A percentile compares a stretch with the other conserved stretches of the same genome.
phyloP scores from a whole-genome alignment of 139 green algal species.

The Haematococcus lacustris region DNA sequence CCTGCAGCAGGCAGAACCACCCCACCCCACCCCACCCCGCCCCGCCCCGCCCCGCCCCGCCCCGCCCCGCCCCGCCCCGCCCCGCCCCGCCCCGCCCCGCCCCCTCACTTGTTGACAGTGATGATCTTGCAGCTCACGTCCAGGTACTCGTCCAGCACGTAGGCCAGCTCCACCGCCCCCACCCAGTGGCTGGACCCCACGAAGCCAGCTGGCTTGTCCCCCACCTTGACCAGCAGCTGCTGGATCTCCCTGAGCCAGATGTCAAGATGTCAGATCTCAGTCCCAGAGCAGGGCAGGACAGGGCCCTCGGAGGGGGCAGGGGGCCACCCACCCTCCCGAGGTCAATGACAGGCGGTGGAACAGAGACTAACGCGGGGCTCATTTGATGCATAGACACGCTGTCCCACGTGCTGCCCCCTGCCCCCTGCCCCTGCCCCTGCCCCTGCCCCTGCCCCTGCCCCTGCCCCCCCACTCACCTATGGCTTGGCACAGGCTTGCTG shows the following conservation, averaged over 20 bases:
- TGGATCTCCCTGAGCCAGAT: constrained; percentile 61
- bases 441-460: neutral
- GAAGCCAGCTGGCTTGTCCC: constrained; percentile 78
- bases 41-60: neutral
- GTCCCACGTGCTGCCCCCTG: neutral
- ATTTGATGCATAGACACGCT: neutral
- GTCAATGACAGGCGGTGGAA: neutral
- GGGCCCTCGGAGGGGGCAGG: neutral
- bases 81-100: no score
- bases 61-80: neutral
- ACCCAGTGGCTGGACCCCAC: constrained; percentile 87
- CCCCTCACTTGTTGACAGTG: constrained; percentile 17
- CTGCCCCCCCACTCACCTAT: constrained; percentile 37
- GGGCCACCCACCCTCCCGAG: neutral
- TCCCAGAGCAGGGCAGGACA: neutral
- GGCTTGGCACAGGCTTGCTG: constrained; percentile 49
- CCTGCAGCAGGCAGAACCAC: no score
- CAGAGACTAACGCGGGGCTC: neutral
- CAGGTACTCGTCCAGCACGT: constrained; percentile 79
- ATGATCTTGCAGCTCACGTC: constrained; percentile 63
- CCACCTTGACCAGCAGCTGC: constrained; percentile 67
- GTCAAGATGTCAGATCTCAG: no score
- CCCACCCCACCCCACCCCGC: no score
- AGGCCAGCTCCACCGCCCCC: constrained; percentile 87
- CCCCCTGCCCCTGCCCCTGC: neutral